Evolutionary conservation across 139 green algal species (phyloP), one percentile per base, ranked within the genome.

Genomic region (Zygnema cylindricum): DNA sequence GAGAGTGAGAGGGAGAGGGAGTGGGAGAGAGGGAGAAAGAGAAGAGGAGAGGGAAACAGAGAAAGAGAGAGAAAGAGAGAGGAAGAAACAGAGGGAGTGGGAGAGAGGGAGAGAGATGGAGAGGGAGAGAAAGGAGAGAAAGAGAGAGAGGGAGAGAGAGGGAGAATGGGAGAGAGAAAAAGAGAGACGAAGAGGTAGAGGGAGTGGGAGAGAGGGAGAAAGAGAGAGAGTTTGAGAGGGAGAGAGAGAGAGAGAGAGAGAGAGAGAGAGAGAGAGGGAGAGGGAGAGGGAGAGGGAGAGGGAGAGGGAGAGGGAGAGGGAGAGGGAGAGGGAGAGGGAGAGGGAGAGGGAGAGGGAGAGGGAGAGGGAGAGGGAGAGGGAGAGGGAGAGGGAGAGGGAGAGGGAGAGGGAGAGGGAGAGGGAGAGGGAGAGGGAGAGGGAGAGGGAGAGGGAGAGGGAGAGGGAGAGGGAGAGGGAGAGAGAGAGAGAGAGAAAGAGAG

Each of bases 241-340:
- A n/a, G n/a, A n/a, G n/a, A n/a, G n/a, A n/a, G n/a, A n/a, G 57
- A 73, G 57, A 73, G 57, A 73, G 57, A 73, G 57, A 73, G 57
- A 73, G 57, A 73, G 57, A 73, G 57, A 73, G 57, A 73, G 57
- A 73, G 57, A 73, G 57, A 30, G 57, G 30, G 25, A 30, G 30
- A 73, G 30, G 57, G 57, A 73, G 30, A n/a, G n/a, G n/a, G n/a
- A n/a, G n/a, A n/a, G n/a, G n/a, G n/a, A n/a, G n/a, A n/a, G n/a
- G n/a, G n/a, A n/a, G n/a, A n/a, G n/a, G n/a, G n/a, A n/a, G n/a
- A n/a, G n/a, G n/a, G n/a, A n/a, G n/a, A n/a, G n/a, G 41, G 16
- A 38, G 16, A 30, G 71, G 21, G 41, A 16, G 38, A 57, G 3
- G 71, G 40, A 77, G 36, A 21, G 69, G 7, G 0, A 7, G 36